Percentiles rank a stretch among this genome's conserved stretches.
These are phyloP conservation scores for Vachellia collinsii DNA, from an alignment of 306 rosid species.

Conservation along the genomic window DNA sequence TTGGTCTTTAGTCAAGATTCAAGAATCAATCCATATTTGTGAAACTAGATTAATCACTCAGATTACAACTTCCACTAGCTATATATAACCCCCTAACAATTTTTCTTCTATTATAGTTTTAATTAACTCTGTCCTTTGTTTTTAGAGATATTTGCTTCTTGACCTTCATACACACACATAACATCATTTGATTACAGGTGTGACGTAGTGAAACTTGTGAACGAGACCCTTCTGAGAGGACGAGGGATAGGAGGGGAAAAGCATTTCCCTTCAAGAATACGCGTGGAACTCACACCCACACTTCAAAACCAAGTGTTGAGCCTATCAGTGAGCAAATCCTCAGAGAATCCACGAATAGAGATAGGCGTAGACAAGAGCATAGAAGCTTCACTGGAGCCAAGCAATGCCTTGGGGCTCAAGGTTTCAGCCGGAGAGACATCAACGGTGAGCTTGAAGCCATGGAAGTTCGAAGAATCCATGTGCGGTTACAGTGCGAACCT, in stretches of 20 bases:
- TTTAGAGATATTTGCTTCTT: too few relatives aligned
- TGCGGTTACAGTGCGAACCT: slow-evolving; percentile 76
- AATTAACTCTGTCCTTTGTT: too few relatives aligned
- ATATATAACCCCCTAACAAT: too few relatives aligned
- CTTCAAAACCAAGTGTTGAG: slow-evolving; percentile 62
- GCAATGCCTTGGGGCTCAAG: slow-evolving; percentile 61
- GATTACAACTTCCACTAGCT: neutral
- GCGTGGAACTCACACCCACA: slow-evolving; percentile 75
- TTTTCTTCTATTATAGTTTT: too few relatives aligned
- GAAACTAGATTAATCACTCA: neutral
- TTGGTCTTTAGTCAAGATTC: too few relatives aligned
- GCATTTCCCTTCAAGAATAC: slow-evolving; percentile 85
- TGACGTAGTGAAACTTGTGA: slow-evolving; percentile 68
- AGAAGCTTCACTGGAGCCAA: slow-evolving; percentile 77
- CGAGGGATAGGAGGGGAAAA: slow-evolving; percentile 83
- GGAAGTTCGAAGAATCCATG: slow-evolving; percentile 88
- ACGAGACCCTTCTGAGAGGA: slow-evolving; percentile 63
- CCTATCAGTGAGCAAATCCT: slow-evolving; percentile 82
- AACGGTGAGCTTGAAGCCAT: slow-evolving; percentile 68
- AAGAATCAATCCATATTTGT: neutral
- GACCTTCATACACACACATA: too few relatives aligned
- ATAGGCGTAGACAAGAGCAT: slow-evolving; percentile 60
- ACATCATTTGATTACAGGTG: slow-evolving; percentile 46
- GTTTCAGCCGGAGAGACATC: slow-evolving; percentile 70
- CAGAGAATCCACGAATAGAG: slow-evolving; percentile 76